Evolutionary conservation across 352 stramenopile genomes (phyloP).

Genomic region (Pythium diclinum): DNA sequence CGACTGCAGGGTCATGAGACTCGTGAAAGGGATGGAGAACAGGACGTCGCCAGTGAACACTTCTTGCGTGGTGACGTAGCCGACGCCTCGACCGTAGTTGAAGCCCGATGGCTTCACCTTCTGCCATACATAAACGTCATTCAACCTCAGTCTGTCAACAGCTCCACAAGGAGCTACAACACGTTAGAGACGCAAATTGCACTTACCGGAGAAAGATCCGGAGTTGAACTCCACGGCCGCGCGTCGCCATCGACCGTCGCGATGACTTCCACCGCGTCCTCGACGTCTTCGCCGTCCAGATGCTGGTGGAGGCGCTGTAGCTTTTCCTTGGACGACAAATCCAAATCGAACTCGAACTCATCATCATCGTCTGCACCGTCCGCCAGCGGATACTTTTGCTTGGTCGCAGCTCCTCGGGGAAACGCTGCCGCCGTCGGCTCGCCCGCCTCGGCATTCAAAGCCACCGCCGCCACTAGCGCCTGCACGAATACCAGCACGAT

Average conservation of each 20-base stretch:
- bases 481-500: neutral
- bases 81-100: slow-evolving; percentile 27
- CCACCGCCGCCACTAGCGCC: neutral
- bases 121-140: neutral
- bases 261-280: slow-evolving; percentile 4
- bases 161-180: neutral
- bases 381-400: slow-evolving; percentile 2
- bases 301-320: slow-evolving; percentile 11
- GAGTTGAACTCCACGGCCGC: neutral
- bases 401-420: neutral
- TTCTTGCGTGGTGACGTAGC: slow-evolving; percentile 19
- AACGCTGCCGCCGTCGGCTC: neutral
- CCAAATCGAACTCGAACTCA: slow-evolving; percentile 28
- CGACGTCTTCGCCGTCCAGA: slow-evolving; percentile 5
- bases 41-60: slow-evolving; percentile 22
- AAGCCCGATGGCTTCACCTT: slow-evolving; percentile 21
- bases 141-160: neutral
- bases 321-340: slow-evolving; percentile 25
- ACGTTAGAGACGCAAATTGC: neutral
- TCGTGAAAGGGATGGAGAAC: slow-evolving; percentile 24
- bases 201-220: slow-evolving; percentile 16
- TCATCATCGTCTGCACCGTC: slow-evolving; percentile 10
- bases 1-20: slow-evolving; percentile 28
- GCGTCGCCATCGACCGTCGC: neutral
- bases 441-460: neutral